A percentile compares a stretch with the other conserved stretches of the same genome.
These are phyloP conservation scores for Apiotrichum brassicae DNA, from an alignment of 1,284 basidiomycete species.

Conservation along the genomic window DNA sequence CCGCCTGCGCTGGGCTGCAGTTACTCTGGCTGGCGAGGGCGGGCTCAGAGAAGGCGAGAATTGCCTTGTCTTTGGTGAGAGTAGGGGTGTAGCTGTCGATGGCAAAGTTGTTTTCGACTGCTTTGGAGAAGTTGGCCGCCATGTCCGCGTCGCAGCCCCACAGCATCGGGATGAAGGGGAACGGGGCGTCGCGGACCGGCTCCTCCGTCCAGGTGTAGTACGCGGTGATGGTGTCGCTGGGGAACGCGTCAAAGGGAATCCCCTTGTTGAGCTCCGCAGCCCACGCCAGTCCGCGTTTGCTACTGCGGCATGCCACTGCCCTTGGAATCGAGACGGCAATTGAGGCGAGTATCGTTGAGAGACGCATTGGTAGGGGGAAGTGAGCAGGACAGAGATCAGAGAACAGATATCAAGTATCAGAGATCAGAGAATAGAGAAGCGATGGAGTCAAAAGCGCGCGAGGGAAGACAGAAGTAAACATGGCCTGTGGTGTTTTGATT, in stretches of 20 bases:
- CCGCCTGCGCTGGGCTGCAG: conserved; percentile 24
- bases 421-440: too few relatives aligned
- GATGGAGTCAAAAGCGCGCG: too few relatives aligned
- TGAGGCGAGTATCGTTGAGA: too few relatives aligned
- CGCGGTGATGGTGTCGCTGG: conserved; percentile 12
- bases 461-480: too few relatives aligned
- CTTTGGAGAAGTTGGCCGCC: conserved; percentile 19
- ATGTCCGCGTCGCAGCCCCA: conserved; percentile 29
- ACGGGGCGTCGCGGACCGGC: conserved; percentile 15
- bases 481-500: too few relatives aligned
- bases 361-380: too few relatives aligned
- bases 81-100: conserved; percentile 2
- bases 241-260: background rate
- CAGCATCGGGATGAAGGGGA: conserved; percentile 32
- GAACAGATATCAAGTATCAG: too few relatives aligned
- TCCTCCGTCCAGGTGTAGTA: conserved; percentile 31
- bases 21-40: conserved; percentile 22
- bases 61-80: conserved; percentile 15
- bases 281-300: conserved; percentile 2
- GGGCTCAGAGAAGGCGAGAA: conserved; percentile 35
- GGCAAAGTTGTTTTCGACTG: conserved; percentile 18
- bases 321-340: too few relatives aligned
- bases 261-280: background rate
- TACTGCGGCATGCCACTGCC: too few relatives aligned
- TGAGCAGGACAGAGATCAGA: too few relatives aligned